A percentile compares a stretch with the other conserved stretches of the same genome.
phyloP scores from a whole-genome alignment of 2,329 filamentous ascomycete genomes.

The Epichloe gansuensis region DNA sequence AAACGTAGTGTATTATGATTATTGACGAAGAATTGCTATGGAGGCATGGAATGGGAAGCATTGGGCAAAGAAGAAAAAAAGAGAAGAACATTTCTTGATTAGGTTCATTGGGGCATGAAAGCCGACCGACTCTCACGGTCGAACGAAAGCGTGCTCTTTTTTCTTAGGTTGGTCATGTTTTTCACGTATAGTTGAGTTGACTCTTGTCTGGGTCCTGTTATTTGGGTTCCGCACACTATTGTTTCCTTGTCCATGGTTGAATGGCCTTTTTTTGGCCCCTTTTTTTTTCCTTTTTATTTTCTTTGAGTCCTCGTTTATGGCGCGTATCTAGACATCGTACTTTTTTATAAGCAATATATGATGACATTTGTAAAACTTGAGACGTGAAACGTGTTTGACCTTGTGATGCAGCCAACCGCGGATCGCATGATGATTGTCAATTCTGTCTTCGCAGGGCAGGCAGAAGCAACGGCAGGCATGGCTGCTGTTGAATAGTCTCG shows the following conservation, averaged over 20 bases:
- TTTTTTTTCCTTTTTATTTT: neutral
- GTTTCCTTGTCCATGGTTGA: neutral
- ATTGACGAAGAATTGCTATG: slow-evolving; percentile 18
- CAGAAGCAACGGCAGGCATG: no score
- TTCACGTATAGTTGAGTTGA: neutral
- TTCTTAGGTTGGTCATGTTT: neutral
- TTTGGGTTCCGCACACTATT: neutral
- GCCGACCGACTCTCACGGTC: neutral
- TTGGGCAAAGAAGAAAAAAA: neutral
- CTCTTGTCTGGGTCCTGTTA: neutral
- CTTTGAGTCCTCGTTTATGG: neutral
- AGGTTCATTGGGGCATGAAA: neutral
- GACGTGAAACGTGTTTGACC: neutral
- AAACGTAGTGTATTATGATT: slow-evolving; percentile 16
- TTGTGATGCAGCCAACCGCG: neutral
- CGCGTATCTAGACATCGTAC: neutral
- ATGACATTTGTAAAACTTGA: neutral
- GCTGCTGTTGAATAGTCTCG: no score
- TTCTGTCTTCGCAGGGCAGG: no score
- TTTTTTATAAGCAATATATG: neutral
- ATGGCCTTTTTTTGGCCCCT: neutral
- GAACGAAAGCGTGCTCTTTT: slow-evolving; percentile 1
- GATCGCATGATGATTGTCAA: neutral
- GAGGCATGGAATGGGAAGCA: slow-evolving; percentile 14
- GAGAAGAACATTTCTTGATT: slow-evolving; percentile 3